Conservation (phyloP, 345 rosid species). For the Dipteronia sinensis region DNA sequence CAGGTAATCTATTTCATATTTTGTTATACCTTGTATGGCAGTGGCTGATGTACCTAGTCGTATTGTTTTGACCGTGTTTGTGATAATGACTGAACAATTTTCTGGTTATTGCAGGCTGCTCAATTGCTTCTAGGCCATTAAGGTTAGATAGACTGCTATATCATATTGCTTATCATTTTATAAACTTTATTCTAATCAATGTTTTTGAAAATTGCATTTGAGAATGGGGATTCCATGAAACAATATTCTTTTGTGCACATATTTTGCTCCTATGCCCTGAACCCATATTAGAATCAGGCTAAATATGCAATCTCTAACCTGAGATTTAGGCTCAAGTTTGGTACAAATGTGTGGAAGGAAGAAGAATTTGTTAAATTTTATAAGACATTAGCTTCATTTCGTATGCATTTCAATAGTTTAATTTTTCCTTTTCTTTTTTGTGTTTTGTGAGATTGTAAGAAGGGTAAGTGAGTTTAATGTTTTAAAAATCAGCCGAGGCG, state of each 20-base stretch:
- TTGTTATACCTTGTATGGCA: not conserved
- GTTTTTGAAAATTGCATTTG: not conserved
- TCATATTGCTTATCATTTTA: not conserved
- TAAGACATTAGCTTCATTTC: not conserved
- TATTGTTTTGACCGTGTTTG: not conserved
- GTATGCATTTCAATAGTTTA: not conserved
- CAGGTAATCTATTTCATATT: constrained; percentile 38
- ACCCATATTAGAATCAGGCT: not conserved
- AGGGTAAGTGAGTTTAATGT: not conserved
- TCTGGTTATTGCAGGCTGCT: constrained; percentile 41
- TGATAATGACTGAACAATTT: constrained; percentile 2
- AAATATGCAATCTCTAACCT: not conserved
- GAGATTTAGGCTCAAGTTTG: not conserved
- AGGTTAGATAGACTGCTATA: constrained; percentile 37
- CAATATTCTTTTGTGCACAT: too few species aligned
- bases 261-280: not conserved
- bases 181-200: not conserved
- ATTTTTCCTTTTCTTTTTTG: not conserved
- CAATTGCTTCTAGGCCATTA: constrained; percentile 32
- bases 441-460: not conserved
- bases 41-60: not conserved
- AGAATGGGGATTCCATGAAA: not conserved
- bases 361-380: not conserved
- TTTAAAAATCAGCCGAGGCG: too few species aligned
- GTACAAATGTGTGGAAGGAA: not conserved